A percentile compares a stretch with the other conserved stretches of the same genome.
phyloP scores from a whole-genome alignment of 768 basidiomycete genomes.

The Trametes cingulata region DNA sequence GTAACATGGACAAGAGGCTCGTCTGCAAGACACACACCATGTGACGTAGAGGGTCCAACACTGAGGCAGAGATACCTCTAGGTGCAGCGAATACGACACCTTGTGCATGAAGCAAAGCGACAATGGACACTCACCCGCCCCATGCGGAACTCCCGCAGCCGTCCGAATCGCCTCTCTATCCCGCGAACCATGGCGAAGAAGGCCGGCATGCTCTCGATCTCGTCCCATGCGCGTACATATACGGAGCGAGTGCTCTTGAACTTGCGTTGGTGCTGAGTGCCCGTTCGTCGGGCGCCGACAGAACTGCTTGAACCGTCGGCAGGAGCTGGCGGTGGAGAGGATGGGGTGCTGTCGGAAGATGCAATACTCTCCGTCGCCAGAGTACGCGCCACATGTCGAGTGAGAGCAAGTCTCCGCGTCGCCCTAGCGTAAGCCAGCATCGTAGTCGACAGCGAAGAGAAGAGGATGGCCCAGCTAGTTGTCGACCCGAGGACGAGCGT shows the following conservation, averaged over 20 bases:
- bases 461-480: background rate
- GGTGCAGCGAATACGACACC: too few species aligned
- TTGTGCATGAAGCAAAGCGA: too few species aligned
- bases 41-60: too few species aligned
- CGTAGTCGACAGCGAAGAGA: constrained; percentile 1
- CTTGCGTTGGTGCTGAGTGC: background rate
- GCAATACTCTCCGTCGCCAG: constrained; percentile 4
- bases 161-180: constrained; percentile 43
- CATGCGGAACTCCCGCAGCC: constrained; percentile 19
- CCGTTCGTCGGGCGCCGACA: background rate
- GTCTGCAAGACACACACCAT: too few species aligned
- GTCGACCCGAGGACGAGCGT: background rate
- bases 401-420: background rate
- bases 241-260: constrained; percentile 17
- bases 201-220: constrained; percentile 48
- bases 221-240: constrained; percentile 42
- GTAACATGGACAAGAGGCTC: too few species aligned
- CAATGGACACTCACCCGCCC: constrained; percentile 27
- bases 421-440: background rate
- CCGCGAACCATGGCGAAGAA: constrained; percentile 53
- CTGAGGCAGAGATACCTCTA: too few species aligned
- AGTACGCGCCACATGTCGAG: constrained; percentile 4
- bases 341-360: background rate
- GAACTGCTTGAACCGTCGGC: too few species aligned
- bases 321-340: background rate